A percentile compares a stretch with the other conserved stretches of the same genome.
Evolutionary conservation across 2,329 filamentous ascomycete genomes (phyloP).

Genomic region (Ceratocystis ficicola): DNA sequence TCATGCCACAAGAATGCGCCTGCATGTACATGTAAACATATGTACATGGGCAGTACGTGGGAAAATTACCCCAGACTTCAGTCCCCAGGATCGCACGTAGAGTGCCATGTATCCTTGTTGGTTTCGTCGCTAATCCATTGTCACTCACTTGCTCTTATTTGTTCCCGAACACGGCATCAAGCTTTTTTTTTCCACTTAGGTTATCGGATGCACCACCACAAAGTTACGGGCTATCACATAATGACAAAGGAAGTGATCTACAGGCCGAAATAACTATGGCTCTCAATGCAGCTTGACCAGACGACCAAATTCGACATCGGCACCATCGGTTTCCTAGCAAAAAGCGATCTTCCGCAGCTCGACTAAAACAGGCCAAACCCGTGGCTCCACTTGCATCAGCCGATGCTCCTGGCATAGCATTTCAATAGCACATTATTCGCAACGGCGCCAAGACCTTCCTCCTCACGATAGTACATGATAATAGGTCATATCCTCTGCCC

Average conservation of each 20-base stretch:
- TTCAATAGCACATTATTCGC: background rate
- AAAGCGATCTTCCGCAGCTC: background rate
- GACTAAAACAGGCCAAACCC: background rate
- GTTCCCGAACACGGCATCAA: background rate
- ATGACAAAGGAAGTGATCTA: slow-evolving; percentile 8
- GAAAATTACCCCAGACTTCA: slow-evolving; percentile 3
- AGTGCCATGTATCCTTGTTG: background rate
- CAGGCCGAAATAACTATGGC: background rate
- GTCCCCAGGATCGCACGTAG: background rate
- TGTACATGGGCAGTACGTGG: background rate
- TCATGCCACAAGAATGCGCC: background rate
- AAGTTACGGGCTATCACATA: background rate
- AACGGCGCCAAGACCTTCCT: background rate
- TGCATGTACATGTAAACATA: background rate
- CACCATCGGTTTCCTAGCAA: background rate
- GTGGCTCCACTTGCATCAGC: background rate
- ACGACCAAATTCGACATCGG: background rate
- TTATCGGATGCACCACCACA: background rate
- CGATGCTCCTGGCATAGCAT: background rate
- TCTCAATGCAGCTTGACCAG: background rate
- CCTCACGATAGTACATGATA: background rate
- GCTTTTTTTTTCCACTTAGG: background rate
- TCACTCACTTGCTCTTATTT: background rate
- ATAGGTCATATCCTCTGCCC: background rate
- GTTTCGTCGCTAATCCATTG: slow-evolving; percentile 1